phyloP scores from a whole-genome alignment of 192 early-diverging fungal genomes.

The Mortierella hygrophila region DNA sequence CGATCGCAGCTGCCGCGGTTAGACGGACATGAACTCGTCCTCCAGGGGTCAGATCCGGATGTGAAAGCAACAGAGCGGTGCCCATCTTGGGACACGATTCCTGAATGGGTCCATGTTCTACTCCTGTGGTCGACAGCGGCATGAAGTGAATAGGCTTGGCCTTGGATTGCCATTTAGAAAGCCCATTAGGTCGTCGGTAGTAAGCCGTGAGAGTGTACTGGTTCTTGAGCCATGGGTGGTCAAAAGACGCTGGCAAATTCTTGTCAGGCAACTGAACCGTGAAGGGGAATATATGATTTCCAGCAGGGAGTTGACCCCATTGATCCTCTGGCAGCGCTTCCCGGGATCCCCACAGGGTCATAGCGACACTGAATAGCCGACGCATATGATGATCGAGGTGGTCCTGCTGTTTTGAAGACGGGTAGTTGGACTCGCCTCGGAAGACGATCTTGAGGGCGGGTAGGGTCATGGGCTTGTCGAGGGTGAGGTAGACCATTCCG shows the following conservation, averaged over 20 bases:
- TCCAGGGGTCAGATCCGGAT: conserved; percentile 46
- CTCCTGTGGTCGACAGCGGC: conserved; percentile 46
- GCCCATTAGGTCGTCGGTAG: conserved; percentile 51
- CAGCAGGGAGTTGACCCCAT: conserved; percentile 45
- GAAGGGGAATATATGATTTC: conserved; percentile 55
- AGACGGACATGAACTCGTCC: conserved; percentile 48
- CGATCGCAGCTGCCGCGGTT: conserved; percentile 49
- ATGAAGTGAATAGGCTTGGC: conserved; percentile 54
- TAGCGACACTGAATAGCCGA: conserved; percentile 52
- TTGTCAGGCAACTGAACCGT: conserved; percentile 55
- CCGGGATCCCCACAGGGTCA: conserved; percentile 53
- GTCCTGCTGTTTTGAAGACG: conserved; percentile 52
- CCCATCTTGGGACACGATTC: conserved; percentile 55
- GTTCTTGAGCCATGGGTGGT: conserved; percentile 58
- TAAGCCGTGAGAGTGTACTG: conserved; percentile 53
- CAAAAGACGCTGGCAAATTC: conserved; percentile 56
- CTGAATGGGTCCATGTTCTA: conserved; percentile 53
- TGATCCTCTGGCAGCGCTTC: conserved; percentile 45
- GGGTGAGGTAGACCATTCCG: conserved; percentile 51
- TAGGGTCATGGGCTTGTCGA: conserved; percentile 54
- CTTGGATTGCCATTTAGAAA: conserved; percentile 56
- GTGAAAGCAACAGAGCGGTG: conserved; percentile 40
- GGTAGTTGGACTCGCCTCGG: conserved; percentile 52
- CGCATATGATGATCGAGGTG: conserved; percentile 53
- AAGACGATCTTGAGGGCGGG: conserved; percentile 57